Percentiles rank a stretch among this genome's conserved stretches.
These are phyloP conservation scores for Mrakia blollopis DNA, from an alignment of 768 basidiomycete species.

Conservation along the genomic window DNA sequence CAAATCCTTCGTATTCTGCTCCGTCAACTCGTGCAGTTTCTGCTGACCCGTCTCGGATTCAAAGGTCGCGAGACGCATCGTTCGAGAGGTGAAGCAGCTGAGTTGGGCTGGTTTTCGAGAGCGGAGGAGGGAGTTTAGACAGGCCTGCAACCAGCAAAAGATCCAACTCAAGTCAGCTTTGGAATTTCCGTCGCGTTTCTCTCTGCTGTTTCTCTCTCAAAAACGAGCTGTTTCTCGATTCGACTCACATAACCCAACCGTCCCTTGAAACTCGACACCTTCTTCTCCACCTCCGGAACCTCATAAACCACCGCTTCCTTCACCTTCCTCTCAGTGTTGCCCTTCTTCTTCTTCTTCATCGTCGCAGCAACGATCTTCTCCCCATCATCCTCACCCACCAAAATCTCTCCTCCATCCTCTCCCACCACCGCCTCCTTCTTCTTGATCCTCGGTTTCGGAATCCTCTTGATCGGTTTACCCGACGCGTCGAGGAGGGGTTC, in stretches of 20 bases:
- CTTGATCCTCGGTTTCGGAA: constrained; percentile 22
- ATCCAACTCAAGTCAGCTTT: no score
- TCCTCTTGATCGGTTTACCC: constrained; percentile 19
- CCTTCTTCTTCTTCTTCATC: constrained; percentile 31
- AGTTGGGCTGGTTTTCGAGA: constrained; percentile 56
- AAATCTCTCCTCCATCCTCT: constrained; percentile 10
- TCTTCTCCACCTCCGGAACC: constrained; percentile 38
- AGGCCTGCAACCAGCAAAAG: constrained; percentile 54
- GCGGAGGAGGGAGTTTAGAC: constrained; percentile 76
- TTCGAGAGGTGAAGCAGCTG: constrained; percentile 56
- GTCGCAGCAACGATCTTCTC: constrained; percentile 4
- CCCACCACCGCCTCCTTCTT: constrained; percentile 15
- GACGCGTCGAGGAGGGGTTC: constrained; percentile 12
- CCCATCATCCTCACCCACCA: constrained; percentile 8
- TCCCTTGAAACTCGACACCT: constrained; percentile 36
- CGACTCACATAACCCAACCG: not conserved
- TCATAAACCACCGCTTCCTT: constrained; percentile 34
- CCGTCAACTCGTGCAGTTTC: constrained; percentile 73
- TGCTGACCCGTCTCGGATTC: constrained; percentile 75
- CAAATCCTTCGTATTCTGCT: constrained; percentile 68
- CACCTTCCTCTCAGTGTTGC: constrained; percentile 8
- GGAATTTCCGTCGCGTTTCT: no score
- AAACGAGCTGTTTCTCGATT: no score
- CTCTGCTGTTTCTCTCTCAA: no score
- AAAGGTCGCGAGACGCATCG: constrained; percentile 48